These are phyloP conservation scores for Holtermanniella nyarrowii DNA, from an alignment of 768 basidiomycete genomes.

Conservation along the genomic window DNA sequence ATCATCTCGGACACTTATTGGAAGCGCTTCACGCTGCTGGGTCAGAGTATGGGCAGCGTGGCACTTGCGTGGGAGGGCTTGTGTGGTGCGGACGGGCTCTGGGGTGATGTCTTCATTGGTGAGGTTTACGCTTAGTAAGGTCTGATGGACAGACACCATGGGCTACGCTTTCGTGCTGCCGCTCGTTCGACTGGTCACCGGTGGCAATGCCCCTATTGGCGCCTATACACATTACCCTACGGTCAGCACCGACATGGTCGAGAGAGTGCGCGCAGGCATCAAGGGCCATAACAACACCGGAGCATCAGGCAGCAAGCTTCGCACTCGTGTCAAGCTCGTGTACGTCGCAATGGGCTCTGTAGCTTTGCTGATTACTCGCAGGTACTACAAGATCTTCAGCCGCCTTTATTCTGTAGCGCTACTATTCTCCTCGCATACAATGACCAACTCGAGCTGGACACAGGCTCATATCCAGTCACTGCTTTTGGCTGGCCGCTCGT, in stretches of 20 bases:
- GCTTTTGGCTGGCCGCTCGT: slow-evolving; percentile 40
- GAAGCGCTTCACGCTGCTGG: slow-evolving; percentile 81
- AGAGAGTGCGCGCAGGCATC: slow-evolving; percentile 56
- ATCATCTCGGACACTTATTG: slow-evolving; percentile 73
- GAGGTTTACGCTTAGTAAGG: slow-evolving; percentile 15
- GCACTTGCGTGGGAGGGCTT: slow-evolving; percentile 75
- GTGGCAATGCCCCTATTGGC: slow-evolving; percentile 55
- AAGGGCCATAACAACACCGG: slow-evolving; percentile 56
- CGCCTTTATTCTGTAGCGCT: slow-evolving; percentile 68
- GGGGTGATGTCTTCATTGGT: slow-evolving; percentile 91
- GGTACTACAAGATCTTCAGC: slow-evolving; percentile 85
- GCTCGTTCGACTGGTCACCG: slow-evolving; percentile 54
- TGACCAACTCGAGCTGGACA: slow-evolving; percentile 97
- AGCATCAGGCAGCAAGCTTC: slow-evolving; percentile 51
- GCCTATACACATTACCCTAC: slow-evolving; percentile 96
- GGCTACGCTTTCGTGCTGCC: slow-evolving; percentile 93
- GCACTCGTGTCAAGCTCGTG: slow-evolving; percentile 58
- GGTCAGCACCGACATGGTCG: slow-evolving; percentile 87
- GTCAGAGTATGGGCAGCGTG: slow-evolving; percentile 83
- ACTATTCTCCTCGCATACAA: slow-evolving; percentile 52
- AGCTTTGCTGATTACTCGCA: slow-evolving; percentile 31
- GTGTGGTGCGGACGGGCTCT: slow-evolving; percentile 46
- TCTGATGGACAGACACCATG: slow-evolving; percentile 67
- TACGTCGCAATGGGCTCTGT: slow-evolving; percentile 39
- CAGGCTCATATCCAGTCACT: slow-evolving; percentile 69